Base-by-base conservation (phyloP, 495 filamentous ascomycete species). In the Cercophora scortea region DNA sequence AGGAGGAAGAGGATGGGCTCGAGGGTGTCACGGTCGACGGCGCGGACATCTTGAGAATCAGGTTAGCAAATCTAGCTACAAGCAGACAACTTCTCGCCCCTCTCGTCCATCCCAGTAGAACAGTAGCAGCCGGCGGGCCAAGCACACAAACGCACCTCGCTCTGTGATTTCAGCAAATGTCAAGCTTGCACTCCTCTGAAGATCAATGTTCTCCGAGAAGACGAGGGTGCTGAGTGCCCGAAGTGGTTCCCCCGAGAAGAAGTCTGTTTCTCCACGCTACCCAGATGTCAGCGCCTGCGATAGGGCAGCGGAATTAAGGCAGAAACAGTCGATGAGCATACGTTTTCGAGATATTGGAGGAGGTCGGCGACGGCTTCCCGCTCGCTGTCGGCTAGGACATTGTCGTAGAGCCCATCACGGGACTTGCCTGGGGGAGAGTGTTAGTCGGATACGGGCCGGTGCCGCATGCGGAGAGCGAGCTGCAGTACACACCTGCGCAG, bases 151-250 rank as follows among this genome's bases (percentile, higher is more conserved):
- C 82, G 61, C 76, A 97, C 93, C 94, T 87, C 90, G 75, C 67
- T 99, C 93, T 12, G 93, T 99, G 63, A 99, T 97, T 67, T 99
- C 93, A 32, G 93, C 93, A 74, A 99, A 99, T 2, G 93, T 99
- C 70, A 99, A 80, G 69, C 90, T 96, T 12, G 93, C 93, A 70
- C 94, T 97, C 54, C 93, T 81, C 70, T 99, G 93, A 44, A 99
- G 81, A 60, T 99, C 94, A 65, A 99, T 89, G 75, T 99, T 99
- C 62, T 97, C 90, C 41, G 94, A 97, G 66, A 95, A 97, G 34
- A 99, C 93, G 3, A 99, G 78, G 5, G 90, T 97, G 72, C 87
- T 95, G 42, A 99, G 73, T 39, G 93, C 92, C 67, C 85, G 86
- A 54, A 99, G 83, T n/a, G 93, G 93, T 62, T 96, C 90, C 69